Evolutionary conservation across 1,139 yeast genomes (phyloP), one percentile per base, ranked within the genome.

Genomic region (Keqinozyma sinolaborantium): DNA sequence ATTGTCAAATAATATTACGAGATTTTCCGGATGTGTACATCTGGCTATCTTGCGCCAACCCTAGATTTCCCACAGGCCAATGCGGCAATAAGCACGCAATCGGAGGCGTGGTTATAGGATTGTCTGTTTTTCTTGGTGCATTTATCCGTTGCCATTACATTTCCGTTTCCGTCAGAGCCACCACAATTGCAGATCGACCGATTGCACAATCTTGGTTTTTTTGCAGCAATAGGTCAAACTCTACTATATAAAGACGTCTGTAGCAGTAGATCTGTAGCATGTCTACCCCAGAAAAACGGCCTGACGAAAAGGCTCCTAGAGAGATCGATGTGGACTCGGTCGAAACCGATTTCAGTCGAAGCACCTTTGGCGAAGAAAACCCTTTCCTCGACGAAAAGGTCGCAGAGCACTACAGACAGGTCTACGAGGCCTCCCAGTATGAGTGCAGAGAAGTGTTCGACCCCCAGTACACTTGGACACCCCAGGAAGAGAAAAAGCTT

Each of bases 341-440:
- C 5, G 33, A 19, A 3, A 13, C 25, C 5, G 29, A 15, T 9
- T 21, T 18, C 21, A 18, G 21, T 18, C 33, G 25, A 5, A 34
- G 31, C 11, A 31, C 35, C 9, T 14, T 28, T 3, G 13, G 19
- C 4, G 33, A 29, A 5, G 11, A 14, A 10, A 44, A 58, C 36
- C 47, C 58, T 1, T 60, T 60, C 33, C 42, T 50, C 30, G 66
- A 61, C 33, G 63, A 63, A 0, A 43, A 41, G n/a, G 51, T 53
- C 4, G 58, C 56, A 10, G 57, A 50, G 6, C 47, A 55, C 32
- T 61, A 58, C 34, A 45, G 51, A n/a, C 40, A 45, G 4, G 25
- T 63, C n/a, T 63, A 63, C 34, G 59, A 53, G 16, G 41, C 39
- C 2, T 47, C 56, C 18, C 29, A 55, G 2, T 64, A 64, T 40